Conservation (phyloP, 345 rosid species). For the Syzygium jambos region DNA sequence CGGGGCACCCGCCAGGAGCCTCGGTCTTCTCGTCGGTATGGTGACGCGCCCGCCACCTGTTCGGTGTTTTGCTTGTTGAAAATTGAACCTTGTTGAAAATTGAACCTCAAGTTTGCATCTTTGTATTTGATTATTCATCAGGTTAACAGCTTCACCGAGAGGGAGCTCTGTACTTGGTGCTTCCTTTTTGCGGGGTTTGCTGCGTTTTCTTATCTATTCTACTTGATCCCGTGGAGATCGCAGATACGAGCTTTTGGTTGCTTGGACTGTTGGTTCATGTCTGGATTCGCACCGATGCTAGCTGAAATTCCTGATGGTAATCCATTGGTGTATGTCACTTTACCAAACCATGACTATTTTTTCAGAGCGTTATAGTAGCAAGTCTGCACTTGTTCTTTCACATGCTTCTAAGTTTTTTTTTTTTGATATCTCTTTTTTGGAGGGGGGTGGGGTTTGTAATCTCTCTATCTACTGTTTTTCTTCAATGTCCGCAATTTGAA, state of each 20-base stretch:
- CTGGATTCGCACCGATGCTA: constrained; percentile 79
- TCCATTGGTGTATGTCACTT: constrained; percentile 52
- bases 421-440: neutral
- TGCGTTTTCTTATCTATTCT: constrained; percentile 47
- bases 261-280: constrained; percentile 65
- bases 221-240: constrained; percentile 64
- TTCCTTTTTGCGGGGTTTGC: constrained; percentile 47
- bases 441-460: neutral
- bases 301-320: constrained; percentile 94
- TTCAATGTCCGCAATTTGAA: neutral
- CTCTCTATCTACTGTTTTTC: neutral
- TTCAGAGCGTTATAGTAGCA: neutral
- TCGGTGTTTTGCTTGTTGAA: neutral
- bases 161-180: constrained; percentile 86
- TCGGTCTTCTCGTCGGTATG: constrained; percentile 73
- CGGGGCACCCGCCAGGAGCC: constrained; percentile 73
- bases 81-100: neutral
- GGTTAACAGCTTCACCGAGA: constrained; percentile 90
- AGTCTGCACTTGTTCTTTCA: neutral
- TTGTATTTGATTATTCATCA: constrained; percentile 26
- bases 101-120: neutral
- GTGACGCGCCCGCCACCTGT: neutral
- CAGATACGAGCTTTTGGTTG: constrained; percentile 62
- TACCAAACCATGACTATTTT: neutral
- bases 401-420: neutral